Evolutionary conservation across 1,139 yeast species (phyloP).

Genomic region (Candida pseudoviswanathii): DNA sequence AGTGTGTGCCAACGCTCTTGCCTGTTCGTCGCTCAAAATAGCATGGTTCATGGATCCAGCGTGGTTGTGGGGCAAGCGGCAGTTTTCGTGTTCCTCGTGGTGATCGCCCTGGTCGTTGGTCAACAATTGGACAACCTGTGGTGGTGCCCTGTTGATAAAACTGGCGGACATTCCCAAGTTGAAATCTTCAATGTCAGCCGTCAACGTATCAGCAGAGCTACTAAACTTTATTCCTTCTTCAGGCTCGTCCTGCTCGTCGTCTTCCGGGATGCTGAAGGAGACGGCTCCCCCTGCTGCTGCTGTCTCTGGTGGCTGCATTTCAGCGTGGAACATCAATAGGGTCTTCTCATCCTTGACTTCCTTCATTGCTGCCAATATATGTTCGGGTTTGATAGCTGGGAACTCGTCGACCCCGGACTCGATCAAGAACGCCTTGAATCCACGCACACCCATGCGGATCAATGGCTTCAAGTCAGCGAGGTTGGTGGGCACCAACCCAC

Average conservation of each 20-base stretch:
- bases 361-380: conserved; percentile 67
- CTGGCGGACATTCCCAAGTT: conserved; percentile 52
- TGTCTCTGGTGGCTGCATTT: conserved; percentile 57
- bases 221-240: conserved; percentile 15
- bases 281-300: conserved; percentile 23
- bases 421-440: conserved; percentile 88
- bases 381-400: conserved; percentile 69
- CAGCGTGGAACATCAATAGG: conserved; percentile 90
- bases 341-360: conserved; percentile 64
- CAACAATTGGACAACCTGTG: conserved; percentile 37
- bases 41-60: conserved; percentile 41
- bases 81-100: conserved; percentile 33
- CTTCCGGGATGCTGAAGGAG: conserved; percentile 23
- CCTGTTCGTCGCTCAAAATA: conserved; percentile 51
- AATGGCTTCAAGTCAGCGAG: conserved; percentile 69
- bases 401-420: conserved; percentile 95
- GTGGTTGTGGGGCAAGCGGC: conserved; percentile 41
- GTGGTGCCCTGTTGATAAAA: conserved; percentile 44
- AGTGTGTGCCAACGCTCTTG: conserved; percentile 53
- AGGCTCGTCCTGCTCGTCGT: conserved; percentile 19
- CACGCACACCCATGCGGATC: conserved; percentile 82
- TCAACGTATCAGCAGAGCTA: conserved; percentile 12
- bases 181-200: conserved; percentile 33
- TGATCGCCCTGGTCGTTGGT: conserved; percentile 20
- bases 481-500: conserved; percentile 85